These are phyloP conservation scores for Cadophora sp. DNA, from an alignment of 2,329 filamentous ascomycete genomes.

Conservation along the genomic window DNA sequence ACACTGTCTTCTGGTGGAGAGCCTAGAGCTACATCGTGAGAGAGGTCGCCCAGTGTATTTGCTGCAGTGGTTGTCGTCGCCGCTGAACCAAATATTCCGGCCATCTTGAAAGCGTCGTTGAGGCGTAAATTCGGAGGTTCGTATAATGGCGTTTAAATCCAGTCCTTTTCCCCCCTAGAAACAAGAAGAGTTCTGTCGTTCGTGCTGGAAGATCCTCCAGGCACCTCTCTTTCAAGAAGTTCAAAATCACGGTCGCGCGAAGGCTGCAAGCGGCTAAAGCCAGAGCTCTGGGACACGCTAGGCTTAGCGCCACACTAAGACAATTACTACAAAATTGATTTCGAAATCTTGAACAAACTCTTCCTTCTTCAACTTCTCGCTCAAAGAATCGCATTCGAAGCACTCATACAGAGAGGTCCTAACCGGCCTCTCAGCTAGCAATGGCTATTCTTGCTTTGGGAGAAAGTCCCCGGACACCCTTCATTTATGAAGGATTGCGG, in stretches of 20 bases:
- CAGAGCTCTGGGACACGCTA: conserved; percentile 16
- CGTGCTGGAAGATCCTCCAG: conserved; percentile 19
- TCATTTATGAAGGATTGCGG: conserved; percentile 67
- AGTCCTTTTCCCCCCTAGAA: conserved; percentile 9
- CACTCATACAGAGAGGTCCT: conserved; percentile 80
- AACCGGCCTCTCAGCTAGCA: conserved; percentile 47
- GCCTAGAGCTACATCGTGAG: conserved; percentile 81
- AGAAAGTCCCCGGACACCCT: conserved; percentile 99
- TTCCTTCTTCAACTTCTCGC: conserved; percentile 73
- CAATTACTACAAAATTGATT: conserved; percentile 21
- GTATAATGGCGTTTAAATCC: not conserved
- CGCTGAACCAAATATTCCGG: conserved; percentile 64
- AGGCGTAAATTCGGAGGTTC: not conserved
- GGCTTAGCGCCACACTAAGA: conserved; percentile 9
- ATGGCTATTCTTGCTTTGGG: conserved; percentile 77
- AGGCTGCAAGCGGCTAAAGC: conserved; percentile 20
- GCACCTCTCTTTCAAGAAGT: conserved; percentile 25
- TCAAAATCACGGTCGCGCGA: conserved; percentile 21
- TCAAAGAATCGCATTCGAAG: conserved; percentile 99
- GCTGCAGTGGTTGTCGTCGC: conserved; percentile 56
- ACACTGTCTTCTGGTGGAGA: conserved; percentile 88
- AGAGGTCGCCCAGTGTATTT: conserved; percentile 88
- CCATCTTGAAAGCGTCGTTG: conserved; percentile 56
- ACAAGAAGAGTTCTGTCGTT: conserved; percentile 12
- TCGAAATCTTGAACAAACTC: conserved; percentile 33